Evolutionary conservation across 768 basidiomycete species (phyloP).

Genomic region (Tricholoma furcatifolium): DNA sequence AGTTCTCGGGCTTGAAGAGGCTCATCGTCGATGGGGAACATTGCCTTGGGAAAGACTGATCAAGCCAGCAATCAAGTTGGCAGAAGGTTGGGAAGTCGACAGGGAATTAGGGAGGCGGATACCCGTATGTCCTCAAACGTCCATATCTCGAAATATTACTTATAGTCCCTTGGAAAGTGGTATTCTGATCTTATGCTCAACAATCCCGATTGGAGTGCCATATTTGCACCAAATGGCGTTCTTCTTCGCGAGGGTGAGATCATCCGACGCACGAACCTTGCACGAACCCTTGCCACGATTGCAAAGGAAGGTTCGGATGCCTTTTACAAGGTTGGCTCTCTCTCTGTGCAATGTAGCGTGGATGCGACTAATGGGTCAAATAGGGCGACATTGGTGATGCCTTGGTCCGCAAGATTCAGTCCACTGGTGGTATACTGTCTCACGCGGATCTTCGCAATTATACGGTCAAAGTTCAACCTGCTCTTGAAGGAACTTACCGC

Average conservation of each 20-base stretch:
- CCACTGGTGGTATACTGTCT: constrained; percentile 79
- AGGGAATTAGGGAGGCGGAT: constrained; percentile 74
- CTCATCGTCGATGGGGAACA: constrained; percentile 79
- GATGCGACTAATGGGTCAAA: constrained; percentile 11
- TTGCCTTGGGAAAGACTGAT: constrained; percentile 80
- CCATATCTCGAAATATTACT: not conserved
- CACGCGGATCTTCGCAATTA: constrained; percentile 74
- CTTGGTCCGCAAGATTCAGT: constrained; percentile 65
- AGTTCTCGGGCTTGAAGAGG: constrained; percentile 81
- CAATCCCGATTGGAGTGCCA: constrained; percentile 72
- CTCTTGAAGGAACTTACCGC: constrained; percentile 76
- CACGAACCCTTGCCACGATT: constrained; percentile 71
- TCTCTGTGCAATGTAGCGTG: constrained; percentile 8
- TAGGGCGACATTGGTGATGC: constrained; percentile 83
- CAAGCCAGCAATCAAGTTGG: constrained; percentile 70
- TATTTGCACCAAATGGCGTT: constrained; percentile 78
- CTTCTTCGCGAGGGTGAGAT: constrained; percentile 74
- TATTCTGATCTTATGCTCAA: constrained; percentile 57
- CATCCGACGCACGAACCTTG: constrained; percentile 72
- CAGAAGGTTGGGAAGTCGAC: constrained; percentile 78
- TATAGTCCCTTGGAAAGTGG: constrained; percentile 27
- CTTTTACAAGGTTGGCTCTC: constrained; percentile 71
- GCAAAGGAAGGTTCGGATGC: constrained; percentile 75
- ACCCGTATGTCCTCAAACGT: constrained; percentile 42
- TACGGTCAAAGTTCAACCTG: constrained; percentile 62